Base-by-base conservation (phyloP, 768 basidiomycete genomes). In the Xerocomellus amylosporus region DNA sequence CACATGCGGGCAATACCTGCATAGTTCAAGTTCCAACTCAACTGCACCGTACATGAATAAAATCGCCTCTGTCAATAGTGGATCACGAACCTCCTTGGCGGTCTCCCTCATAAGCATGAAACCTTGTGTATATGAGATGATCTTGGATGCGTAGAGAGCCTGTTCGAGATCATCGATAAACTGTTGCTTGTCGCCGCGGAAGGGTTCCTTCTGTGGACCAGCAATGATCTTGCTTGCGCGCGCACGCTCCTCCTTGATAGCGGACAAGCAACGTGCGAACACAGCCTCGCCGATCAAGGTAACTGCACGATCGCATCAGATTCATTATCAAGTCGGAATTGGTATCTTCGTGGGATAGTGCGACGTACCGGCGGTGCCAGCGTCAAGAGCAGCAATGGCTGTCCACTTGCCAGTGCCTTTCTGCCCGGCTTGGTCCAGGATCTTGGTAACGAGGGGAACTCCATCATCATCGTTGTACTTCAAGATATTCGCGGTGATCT, bases 361-460 rank as follows among this genome's bases (percentile, higher is more conserved):
- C 45, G 28, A 71, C 84, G 56, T 58, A 90, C 91, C 92, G 41
- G 90, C 80, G 56, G 82, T 87, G 64, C 91, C 94, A 61, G 91
- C 87, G 50, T 99, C 97, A 62, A 99, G 85, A 55, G 97, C 97
- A 63, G 87, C 87, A 66, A 98, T 90, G 53, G 97, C 97, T 52
- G 97, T 99, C 97, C 97, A 99, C 77, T 99, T 99, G 54, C 97
- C 94, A 58, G 97, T 99, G 69, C 97, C 97, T 77, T 99, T 99
- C 74, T 99, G 97, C 37, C 96, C 96, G 55, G 97, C 97, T 67
- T 89, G 72, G 74, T 99, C 97, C 61, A 97, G 82, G 66, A 99
- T 96, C 77, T 98, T 99, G 64, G 78, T 79, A 59, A 99, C 86
- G 61, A 98, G 83, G 46, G 93, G 90, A 65, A 81, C 82, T 54